phyloP scores from a whole-genome alignment of 2,329 filamentous ascomycete species.

The Botrytis galanthina region DNA sequence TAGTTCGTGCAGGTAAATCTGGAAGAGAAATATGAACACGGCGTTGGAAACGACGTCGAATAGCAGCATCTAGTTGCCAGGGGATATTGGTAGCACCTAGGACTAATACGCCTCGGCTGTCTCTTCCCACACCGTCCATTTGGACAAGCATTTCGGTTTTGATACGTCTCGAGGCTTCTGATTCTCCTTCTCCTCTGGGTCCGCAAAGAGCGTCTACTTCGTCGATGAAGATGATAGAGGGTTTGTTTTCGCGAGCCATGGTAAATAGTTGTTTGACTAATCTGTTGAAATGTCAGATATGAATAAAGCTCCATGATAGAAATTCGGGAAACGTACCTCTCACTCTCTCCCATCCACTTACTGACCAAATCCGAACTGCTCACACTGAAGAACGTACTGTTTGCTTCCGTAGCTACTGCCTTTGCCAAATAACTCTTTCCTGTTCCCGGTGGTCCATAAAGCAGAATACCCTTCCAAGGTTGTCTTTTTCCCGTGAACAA shows the following conservation, averaged over 20 bases:
- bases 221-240: conserved; percentile 98
- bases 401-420: conserved; percentile 95
- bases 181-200: conserved; percentile 89
- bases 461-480: conserved; percentile 95
- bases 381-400: conserved; percentile 98
- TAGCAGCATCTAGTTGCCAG: conserved; percentile 96
- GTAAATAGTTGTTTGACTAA: conserved; percentile 95
- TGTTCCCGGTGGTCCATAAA: conserved; percentile 94
- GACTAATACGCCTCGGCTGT: conserved; percentile 89
- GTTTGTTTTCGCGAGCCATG: conserved; percentile 97
- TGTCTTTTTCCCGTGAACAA: conserved; percentile 94
- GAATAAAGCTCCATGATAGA: no score
- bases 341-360: conserved; percentile 99
- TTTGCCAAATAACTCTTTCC: conserved; percentile 98
- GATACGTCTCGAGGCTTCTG: conserved; percentile 93
- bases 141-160: conserved; percentile 98
- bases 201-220: conserved; percentile 97
- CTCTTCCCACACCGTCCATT: conserved; percentile 98
- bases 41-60: conserved; percentile 91
- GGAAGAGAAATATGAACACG: conserved; percentile 94
- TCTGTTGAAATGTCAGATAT: conserved; percentile 26
- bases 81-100: conserved; percentile 97
- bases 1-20: conserved; percentile 80
- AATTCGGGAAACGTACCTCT: conserved; percentile 61
- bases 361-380: conserved; percentile 95